A percentile compares a stretch with the other conserved stretches of the same genome.
phyloP scores from a whole-genome alignment of 495 filamentous ascomycete genomes.

The Lepraria neglecta region DNA sequence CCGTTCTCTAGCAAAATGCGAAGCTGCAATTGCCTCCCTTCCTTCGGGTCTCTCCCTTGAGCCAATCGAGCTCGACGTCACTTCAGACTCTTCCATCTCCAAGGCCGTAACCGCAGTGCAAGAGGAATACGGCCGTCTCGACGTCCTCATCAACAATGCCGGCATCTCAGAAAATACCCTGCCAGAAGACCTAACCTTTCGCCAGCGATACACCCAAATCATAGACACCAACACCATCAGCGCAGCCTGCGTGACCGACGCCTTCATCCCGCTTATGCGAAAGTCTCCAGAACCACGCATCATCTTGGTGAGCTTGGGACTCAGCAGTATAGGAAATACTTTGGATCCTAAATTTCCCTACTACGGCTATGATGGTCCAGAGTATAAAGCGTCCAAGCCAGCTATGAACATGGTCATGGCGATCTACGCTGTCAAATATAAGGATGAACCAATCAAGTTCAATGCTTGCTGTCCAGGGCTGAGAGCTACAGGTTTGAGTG shows the following conservation, averaged over 20 bases:
- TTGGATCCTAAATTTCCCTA: background rate
- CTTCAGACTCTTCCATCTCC: slow-evolving; percentile 36
- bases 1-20: slow-evolving; percentile 30
- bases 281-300: slow-evolving; percentile 38
- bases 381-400: slow-evolving; percentile 39
- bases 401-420: slow-evolving; percentile 38
- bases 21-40: slow-evolving; percentile 24
- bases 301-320: slow-evolving; percentile 37
- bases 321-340: slow-evolving; percentile 30
- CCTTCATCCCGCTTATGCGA: slow-evolving; percentile 40
- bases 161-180: slow-evolving; percentile 15
- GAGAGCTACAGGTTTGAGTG: slow-evolving; percentile 3
- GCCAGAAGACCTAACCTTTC: slow-evolving; percentile 17
- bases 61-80: slow-evolving; percentile 39
- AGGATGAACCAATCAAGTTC: slow-evolving; percentile 23
- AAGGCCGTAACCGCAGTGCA: slow-evolving; percentile 34
- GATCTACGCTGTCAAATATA: slow-evolving; percentile 27
- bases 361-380: background rate
- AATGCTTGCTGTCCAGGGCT: slow-evolving; percentile 17
- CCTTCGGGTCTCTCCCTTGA: slow-evolving; percentile 27
- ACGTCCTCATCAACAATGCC: slow-evolving; percentile 40
- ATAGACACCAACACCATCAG: slow-evolving; percentile 39
- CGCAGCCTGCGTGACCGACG: slow-evolving; percentile 37
- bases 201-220: slow-evolving; percentile 29
- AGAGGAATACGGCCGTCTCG: slow-evolving; percentile 29